phyloP scores from a whole-genome alignment of 2,329 filamentous ascomycete species.

The Beauveria asiatica region DNA sequence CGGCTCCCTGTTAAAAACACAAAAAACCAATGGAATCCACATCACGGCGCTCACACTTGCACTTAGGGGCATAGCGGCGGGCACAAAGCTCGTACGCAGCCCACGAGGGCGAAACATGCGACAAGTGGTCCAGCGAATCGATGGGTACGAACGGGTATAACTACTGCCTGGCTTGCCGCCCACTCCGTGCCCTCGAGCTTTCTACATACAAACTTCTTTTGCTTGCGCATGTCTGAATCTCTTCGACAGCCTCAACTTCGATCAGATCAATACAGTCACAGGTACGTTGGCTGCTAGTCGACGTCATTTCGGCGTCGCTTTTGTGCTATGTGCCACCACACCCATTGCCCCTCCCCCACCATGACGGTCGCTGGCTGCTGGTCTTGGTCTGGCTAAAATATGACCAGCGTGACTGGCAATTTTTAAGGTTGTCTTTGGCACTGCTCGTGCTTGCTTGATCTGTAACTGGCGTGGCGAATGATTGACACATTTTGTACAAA shows the following conservation, averaged over 20 bases:
- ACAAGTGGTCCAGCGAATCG: background rate
- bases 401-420: background rate
- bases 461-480: background rate
- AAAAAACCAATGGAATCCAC: slow-evolving; percentile 10
- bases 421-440: background rate
- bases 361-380: background rate
- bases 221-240: background rate
- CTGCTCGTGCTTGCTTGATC: background rate
- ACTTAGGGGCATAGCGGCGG: slow-evolving; percentile 47
- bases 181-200: background rate
- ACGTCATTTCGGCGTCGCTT: slow-evolving; percentile 1
- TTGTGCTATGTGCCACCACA: background rate
- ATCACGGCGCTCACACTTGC: slow-evolving; percentile 38
- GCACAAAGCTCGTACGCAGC: slow-evolving; percentile 9
- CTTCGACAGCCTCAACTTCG: background rate
- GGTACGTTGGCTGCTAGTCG: background rate
- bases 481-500: background rate
- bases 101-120: slow-evolving; percentile 5
- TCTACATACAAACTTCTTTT: background rate
- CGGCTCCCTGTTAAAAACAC: slow-evolving; percentile 5
- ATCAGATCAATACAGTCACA: background rate
- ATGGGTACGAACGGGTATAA: slow-evolving; percentile 2
- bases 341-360: slow-evolving; percentile 12
- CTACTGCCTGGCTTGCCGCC: slow-evolving; percentile 1
- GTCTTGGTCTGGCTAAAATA: background rate